Base-by-base conservation (phyloP, 257 asterid genomes). In the Solanum sparsipilum region DNA sequence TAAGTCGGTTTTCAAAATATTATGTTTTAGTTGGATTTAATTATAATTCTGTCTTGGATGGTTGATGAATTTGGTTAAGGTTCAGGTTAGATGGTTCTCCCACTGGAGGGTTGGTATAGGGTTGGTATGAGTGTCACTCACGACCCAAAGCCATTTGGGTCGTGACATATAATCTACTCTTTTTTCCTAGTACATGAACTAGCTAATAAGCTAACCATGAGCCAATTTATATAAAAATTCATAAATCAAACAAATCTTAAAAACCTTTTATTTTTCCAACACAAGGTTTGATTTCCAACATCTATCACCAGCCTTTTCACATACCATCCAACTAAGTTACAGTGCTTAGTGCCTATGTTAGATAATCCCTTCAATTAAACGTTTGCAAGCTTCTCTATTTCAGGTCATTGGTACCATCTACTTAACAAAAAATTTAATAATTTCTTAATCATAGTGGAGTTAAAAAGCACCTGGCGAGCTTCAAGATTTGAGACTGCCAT, bases 401-500 rank as follows among this genome's bases (percentile, higher is more conserved):
- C 78, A 70, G 83, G 27, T 41, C 68, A 41, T 41, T 48, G 21
- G 63, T 3, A 13, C 60, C 83, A 68, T 72, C 83, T 41, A 29
- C 72, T 56, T 84, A 31, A 21, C 63, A 71, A 58, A 85, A 67
- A 67, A 15, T 27, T 58, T 63, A 85, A 67, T 16, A 41, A 67
- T 85, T 85, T 44, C 58, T 85, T 46, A 18, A 67, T 67, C 39
- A 85, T 20, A 85, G 31, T 46, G 56, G 84, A 86, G 46, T 86
- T 31, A 32, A 31, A 81, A 76, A 67, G 88, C 85, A 97, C 99
- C 98, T 97, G 99, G 65, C 99, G 97, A 88, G 99, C 99, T 94
- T 97, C 99, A 34, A 97, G 96, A 89, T 97, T 97, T 27, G 99
- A 96, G 89, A 97, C 98, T 35, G 99, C 99, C 98, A 97, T 96